phyloP scores from a whole-genome alignment of 108 stramenopile genomes.

The Mayamaea pseudoterrestris region DNA sequence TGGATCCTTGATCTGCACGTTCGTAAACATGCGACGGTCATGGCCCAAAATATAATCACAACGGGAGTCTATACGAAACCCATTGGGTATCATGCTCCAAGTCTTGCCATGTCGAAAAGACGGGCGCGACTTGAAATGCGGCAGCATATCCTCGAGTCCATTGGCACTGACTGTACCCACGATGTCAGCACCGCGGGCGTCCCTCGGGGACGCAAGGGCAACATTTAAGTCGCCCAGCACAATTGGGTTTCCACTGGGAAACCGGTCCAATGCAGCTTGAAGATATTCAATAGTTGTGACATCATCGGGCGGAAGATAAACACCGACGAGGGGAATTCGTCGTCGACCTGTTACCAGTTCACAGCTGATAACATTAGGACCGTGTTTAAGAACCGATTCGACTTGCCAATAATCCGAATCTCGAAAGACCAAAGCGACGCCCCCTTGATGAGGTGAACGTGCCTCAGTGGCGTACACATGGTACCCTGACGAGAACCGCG shows the following conservation, averaged over 20 bases:
- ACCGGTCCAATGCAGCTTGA: no score
- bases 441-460: no score
- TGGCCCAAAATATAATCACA: not conserved
- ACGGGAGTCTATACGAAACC: not conserved
- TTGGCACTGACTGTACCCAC: not conserved
- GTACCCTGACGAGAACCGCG: no score
- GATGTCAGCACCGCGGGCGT: no score
- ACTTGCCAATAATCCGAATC: not conserved
- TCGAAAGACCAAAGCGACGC: slow-evolving; percentile 4
- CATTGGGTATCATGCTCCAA: not conserved
- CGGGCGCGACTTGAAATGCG: slow-evolving; percentile 6
- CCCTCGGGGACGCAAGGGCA: no score
- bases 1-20: not conserved
- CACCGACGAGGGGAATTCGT: slow-evolving; percentile 1
- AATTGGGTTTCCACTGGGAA: no score
- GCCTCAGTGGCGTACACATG: no score
- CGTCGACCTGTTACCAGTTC: not conserved
- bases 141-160: not conserved
- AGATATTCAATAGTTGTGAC: no score
- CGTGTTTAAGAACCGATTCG: not conserved
- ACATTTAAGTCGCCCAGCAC: no score
- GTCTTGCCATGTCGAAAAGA: not conserved
- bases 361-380: slow-evolving; percentile 5
- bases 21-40: not conserved
- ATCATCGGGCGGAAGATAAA: slow-evolving; percentile 2